phyloP scores from a whole-genome alignment of 1,139 yeast genomes.

The Yamadazyma triangularis region DNA sequence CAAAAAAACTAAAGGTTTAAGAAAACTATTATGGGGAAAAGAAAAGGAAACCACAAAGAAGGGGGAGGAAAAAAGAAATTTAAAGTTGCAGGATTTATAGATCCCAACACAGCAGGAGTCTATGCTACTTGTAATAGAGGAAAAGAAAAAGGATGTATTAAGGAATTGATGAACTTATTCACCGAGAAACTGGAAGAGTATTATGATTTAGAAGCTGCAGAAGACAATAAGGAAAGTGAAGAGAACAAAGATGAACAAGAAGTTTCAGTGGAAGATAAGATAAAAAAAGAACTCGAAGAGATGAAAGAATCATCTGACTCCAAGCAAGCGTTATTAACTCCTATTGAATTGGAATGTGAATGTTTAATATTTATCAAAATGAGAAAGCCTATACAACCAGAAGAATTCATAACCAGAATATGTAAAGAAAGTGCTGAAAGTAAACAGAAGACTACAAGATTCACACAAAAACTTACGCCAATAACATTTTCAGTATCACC shows the following conservation, averaged over 20 bases:
- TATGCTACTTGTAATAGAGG: conserved; percentile 84
- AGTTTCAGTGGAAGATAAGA: conserved; percentile 71
- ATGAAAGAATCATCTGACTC: conserved; percentile 40
- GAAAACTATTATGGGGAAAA: conserved; percentile 19
- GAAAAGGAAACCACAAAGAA: conserved; percentile 16
- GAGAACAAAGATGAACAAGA: conserved; percentile 27
- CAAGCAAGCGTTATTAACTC: conserved; percentile 49
- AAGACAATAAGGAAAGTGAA: conserved; percentile 20
- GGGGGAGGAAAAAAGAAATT: conserved; percentile 31
- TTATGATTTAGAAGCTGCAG: conserved; percentile 37
- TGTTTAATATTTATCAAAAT: conserved; percentile 83
- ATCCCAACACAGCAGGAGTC: conserved; percentile 78
- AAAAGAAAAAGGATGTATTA: conserved; percentile 68
- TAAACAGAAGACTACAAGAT: conserved; percentile 56
- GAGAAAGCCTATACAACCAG: conserved; percentile 75
- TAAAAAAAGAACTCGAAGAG: conserved; percentile 62
- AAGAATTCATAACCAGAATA: conserved; percentile 54
- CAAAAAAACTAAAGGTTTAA: no score
- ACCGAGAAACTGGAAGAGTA: conserved; percentile 50
- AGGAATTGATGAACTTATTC: conserved; percentile 64
- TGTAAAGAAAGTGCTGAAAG: conserved; percentile 57
- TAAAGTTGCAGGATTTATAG: conserved; percentile 50
- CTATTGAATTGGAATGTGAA: conserved; percentile 74
- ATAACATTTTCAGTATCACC: conserved; percentile 74
- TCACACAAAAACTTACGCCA: conserved; percentile 78